Conservation (phyloP, 768 basidiomycete genomes). For the Boletus sp. region DNA sequence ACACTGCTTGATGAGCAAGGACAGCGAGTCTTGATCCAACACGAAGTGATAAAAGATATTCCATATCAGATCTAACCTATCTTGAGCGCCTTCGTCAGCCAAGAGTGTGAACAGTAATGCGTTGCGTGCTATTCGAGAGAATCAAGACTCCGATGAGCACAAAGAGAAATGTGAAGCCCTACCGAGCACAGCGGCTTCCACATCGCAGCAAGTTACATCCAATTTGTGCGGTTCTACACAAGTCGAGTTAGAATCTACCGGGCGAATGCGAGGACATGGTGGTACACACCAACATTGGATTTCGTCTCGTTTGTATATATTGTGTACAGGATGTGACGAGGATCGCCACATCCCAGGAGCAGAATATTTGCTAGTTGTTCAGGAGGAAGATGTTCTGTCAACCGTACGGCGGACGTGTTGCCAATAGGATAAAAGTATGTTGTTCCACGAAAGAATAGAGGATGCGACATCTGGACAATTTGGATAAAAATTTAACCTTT, state of each 20-base stretch:
- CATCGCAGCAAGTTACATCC: conserved; percentile 32
- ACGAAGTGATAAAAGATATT: conserved; percentile 33
- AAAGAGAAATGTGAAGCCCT: not conserved
- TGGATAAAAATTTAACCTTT: not conserved
- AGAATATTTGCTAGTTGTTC: conserved; percentile 49
- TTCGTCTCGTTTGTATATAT: conserved; percentile 25
- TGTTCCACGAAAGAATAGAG: conserved; percentile 27
- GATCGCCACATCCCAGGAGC: conserved; percentile 58
- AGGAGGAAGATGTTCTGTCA: conserved; percentile 47
- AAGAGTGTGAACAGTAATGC: conserved; percentile 28
- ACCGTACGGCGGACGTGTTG: conserved; percentile 52
- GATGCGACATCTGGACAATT: conserved; percentile 22
- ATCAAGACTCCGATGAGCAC: not conserved
- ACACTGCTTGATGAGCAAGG: conserved; percentile 30
- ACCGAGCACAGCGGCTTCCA: conserved; percentile 32
- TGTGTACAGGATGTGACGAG: conserved; percentile 53
- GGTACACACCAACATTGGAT: conserved; percentile 8
- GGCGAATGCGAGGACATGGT: not conserved
- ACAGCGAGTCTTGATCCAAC: conserved; percentile 23
- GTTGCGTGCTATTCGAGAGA: conserved; percentile 25
- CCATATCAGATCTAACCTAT: conserved; percentile 23
- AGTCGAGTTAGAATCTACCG: not conserved
- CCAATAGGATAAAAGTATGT: conserved; percentile 58
- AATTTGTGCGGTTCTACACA: conserved; percentile 23
- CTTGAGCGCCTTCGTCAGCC: conserved; percentile 21